Conservation (phyloP, 2,329 filamentous ascomycete species). For the Fulvia fulva region DNA sequence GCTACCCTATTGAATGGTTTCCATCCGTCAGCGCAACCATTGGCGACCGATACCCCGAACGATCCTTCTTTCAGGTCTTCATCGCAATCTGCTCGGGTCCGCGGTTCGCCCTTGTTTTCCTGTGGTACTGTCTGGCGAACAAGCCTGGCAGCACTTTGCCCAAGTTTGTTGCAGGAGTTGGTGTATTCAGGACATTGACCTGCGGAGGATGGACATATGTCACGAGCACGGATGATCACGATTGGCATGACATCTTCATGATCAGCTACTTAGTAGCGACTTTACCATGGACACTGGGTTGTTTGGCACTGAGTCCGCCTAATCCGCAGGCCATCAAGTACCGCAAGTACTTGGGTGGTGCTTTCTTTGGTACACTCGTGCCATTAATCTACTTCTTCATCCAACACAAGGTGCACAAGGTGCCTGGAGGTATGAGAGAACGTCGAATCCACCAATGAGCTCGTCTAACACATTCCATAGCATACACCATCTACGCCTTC, state of each 20-base stretch:
- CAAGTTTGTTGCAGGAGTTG: conserved; percentile 73
- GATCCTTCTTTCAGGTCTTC: conserved; percentile 94
- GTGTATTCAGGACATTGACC: conserved; percentile 82
- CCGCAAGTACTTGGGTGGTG: conserved; percentile 74
- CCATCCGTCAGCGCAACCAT: conserved; percentile 66
- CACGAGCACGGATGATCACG: conserved; percentile 95
- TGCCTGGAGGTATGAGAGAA: conserved; percentile 72
- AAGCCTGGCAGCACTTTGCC: conserved; percentile 68
- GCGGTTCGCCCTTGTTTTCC: conserved; percentile 80
- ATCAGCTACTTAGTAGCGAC: conserved; percentile 95
- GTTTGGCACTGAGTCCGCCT: conserved; percentile 78
- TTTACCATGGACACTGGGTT: conserved; percentile 90
- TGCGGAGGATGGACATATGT: conserved; percentile 99
- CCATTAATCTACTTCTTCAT: conserved; percentile 96
- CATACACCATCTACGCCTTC: conserved; percentile 95
- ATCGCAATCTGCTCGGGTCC: conserved; percentile 96
- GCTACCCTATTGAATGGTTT: conserved; percentile 55
- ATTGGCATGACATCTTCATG: conserved; percentile 99
- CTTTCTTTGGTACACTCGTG: conserved; percentile 87
- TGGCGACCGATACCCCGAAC: conserved; percentile 93
- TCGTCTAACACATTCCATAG: conserved; percentile 45
- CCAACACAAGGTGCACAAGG: conserved; percentile 93
- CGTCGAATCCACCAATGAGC: neutral
- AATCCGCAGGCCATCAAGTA: conserved; percentile 82
- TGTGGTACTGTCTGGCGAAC: conserved; percentile 88